Conservation (phyloP, 2,329 filamentous ascomycete genomes). For the Mycosphaerella sp. region DNA sequence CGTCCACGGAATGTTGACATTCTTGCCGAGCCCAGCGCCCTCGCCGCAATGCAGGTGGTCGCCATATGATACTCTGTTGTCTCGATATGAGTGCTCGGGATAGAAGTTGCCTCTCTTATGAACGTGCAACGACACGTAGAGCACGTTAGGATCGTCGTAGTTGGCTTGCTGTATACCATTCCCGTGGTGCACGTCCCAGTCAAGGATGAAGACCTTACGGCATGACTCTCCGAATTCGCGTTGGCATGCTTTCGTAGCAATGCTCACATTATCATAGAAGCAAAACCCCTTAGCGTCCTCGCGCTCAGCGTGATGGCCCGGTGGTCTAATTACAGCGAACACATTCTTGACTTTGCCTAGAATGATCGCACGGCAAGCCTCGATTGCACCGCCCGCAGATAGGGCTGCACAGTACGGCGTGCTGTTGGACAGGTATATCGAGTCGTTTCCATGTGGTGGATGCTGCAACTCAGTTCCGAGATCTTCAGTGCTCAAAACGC, state of each 20-base stretch:
- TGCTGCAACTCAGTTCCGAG: conserved; percentile 52
- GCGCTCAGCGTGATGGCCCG: conserved; percentile 89
- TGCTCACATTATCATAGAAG: conserved; percentile 94
- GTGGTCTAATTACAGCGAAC: conserved; percentile 89
- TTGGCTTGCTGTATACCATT: conserved; percentile 97
- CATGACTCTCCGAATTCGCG: conserved; percentile 69
- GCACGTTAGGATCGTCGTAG: conserved; percentile 86
- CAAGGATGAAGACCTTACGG: conserved; percentile 84
- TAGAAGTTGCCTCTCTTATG: conserved; percentile 82
- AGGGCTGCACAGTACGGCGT: conserved; percentile 64
- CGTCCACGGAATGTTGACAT: conserved; percentile 65
- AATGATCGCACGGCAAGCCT: conserved; percentile 89
- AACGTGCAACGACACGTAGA: conserved; percentile 93
- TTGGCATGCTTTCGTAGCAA: conserved; percentile 85
- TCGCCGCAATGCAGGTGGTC: conserved; percentile 55
- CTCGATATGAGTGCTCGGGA: conserved; percentile 56
- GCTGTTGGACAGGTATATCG: conserved; percentile 40
- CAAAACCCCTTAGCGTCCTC: conserved; percentile 89
- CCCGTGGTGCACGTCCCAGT: conserved; percentile 77
- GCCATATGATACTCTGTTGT: conserved; percentile 50
- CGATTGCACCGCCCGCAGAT: conserved; percentile 87
- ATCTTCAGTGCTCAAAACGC: conserved; percentile 34
- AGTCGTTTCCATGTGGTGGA: conserved; percentile 47
- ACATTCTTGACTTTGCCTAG: conserved; percentile 81
- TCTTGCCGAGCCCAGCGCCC: conserved; percentile 54